phyloP scores from a whole-genome alignment of 352 stramenopile species.

The Globisporangium solare region DNA sequence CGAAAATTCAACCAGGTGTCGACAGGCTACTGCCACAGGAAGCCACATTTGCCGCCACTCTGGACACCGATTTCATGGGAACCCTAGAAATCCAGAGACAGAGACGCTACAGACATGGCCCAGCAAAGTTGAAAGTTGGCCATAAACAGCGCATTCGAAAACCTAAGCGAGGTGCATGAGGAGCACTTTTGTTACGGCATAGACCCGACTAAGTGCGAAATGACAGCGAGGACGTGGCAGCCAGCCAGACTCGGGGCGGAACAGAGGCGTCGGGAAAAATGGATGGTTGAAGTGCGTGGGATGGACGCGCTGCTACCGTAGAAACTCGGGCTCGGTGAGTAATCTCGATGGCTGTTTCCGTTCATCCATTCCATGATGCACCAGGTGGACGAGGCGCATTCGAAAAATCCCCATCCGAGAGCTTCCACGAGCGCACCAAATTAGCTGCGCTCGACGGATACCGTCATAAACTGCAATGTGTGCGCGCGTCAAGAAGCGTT shows the following conservation, averaged over 20 bases:
- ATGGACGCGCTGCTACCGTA: background rate
- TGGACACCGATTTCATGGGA: background rate
- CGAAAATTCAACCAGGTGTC: conserved; percentile 17
- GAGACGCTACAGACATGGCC: background rate
- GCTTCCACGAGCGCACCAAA: too few relatives aligned
- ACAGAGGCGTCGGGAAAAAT: background rate
- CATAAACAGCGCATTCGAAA: background rate
- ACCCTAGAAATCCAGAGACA: conserved; percentile 4
- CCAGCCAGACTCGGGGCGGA: background rate
- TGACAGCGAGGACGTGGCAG: conserved; percentile 20
- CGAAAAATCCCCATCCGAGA: background rate
- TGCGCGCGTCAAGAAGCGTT: too few relatives aligned
- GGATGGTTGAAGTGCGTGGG: conserved; percentile 7
- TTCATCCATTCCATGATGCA: background rate
- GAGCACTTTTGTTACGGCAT: background rate
- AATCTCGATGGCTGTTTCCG: too few relatives aligned
- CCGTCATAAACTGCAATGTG: too few relatives aligned
- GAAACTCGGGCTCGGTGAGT: background rate
- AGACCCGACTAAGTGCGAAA: conserved; percentile 9
- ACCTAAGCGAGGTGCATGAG: background rate
- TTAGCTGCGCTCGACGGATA: too few relatives aligned
- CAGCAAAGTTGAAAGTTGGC: background rate
- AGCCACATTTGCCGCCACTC: background rate
- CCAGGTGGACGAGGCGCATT: background rate
- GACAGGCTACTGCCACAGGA: conserved; percentile 2